Percentiles rank a stretch among this genome's conserved stretches.
Evolutionary conservation across 768 basidiomycete genomes (phyloP).

Genomic region (Pisolithus tinctorius): DNA sequence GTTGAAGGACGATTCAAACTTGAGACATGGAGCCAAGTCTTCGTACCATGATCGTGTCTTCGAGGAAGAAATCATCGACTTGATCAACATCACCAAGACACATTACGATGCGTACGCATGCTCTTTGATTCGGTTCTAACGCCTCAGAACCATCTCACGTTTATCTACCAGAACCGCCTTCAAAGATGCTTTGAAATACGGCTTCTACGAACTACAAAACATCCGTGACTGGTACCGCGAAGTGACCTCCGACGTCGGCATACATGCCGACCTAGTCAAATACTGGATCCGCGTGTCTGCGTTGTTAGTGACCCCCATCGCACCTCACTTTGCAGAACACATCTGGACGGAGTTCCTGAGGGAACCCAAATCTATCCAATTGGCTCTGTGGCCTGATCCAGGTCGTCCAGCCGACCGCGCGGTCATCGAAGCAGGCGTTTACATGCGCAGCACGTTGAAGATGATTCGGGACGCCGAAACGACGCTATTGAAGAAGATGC

Average conservation of each 20-base stretch:
- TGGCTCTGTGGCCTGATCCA: conserved; percentile 77
- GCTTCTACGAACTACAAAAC: conserved; percentile 92
- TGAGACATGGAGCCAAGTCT: conserved; percentile 69
- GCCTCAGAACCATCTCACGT: background rate
- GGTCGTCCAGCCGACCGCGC: conserved; percentile 51
- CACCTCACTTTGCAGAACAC: conserved; percentile 92
- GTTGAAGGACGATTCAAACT: conserved; percentile 57
- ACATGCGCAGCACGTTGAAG: conserved; percentile 91
- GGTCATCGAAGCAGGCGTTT: conserved; percentile 65
- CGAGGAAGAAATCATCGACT: conserved; percentile 82
- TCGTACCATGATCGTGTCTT: conserved; percentile 85
- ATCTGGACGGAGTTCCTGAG: conserved; percentile 75
- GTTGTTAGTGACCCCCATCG: conserved; percentile 77
- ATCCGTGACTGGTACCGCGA: conserved; percentile 95
- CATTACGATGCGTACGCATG: conserved; percentile 72
- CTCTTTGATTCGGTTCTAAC: background rate
- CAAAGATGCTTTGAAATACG: conserved; percentile 93
- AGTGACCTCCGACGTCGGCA: conserved; percentile 80
- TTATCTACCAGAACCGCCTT: conserved; percentile 66
- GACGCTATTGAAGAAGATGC: conserved; percentile 67
- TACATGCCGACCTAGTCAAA: conserved; percentile 84
- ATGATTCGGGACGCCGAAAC: conserved; percentile 86
- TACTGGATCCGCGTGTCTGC: conserved; percentile 82
- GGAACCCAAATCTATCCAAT: conserved; percentile 70
- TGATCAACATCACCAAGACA: conserved; percentile 74